Conservation (phyloP, 2,329 filamentous ascomycete genomes). For the Rachicladosporium sp. region DNA sequence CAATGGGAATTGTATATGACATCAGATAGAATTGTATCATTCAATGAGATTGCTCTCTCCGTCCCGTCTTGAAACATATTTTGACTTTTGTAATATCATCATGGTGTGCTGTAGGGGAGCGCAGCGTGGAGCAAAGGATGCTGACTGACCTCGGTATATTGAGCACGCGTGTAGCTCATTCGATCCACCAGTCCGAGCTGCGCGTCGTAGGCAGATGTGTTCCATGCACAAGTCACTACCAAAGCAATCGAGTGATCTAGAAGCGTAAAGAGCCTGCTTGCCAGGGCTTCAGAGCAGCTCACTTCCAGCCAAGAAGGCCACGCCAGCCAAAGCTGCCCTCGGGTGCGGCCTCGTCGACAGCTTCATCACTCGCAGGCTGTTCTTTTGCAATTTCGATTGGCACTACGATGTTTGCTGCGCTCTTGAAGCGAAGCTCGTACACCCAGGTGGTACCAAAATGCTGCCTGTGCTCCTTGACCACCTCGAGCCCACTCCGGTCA, state of each 20-base stretch:
- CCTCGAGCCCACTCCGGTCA: constrained; percentile 32
- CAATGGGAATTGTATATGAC: too few relatives aligned
- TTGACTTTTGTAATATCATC: constrained; percentile 14
- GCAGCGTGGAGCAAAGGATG: too few relatives aligned
- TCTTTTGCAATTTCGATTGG: not conserved
- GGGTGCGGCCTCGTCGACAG: not conserved
- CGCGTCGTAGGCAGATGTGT: too few relatives aligned
- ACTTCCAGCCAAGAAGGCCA: constrained; percentile 7
- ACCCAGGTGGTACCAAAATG: constrained; percentile 40
- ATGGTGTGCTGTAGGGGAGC: constrained; percentile 2
- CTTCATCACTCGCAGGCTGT: not conserved
- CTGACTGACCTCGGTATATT: too few relatives aligned
- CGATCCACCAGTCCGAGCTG: too few relatives aligned
- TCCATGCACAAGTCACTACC: too few relatives aligned
- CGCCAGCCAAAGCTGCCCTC: constrained; percentile 6
- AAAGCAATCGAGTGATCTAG: too few relatives aligned
- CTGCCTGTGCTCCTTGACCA: constrained; percentile 33
- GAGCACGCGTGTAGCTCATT: too few relatives aligned
- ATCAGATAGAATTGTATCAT: constrained; percentile 5
- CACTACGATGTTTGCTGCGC: too few relatives aligned
- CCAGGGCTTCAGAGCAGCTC: not conserved
- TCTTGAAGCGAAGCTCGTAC: constrained; percentile 26
- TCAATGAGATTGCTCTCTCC: constrained; percentile 11
- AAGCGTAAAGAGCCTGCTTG: too few relatives aligned
- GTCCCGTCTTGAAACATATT: constrained; percentile 25